Evolutionary conservation across 306 rosid genomes (phyloP), one percentile per base, ranked within the genome.

Genomic region (Cicer arietinum): DNA sequence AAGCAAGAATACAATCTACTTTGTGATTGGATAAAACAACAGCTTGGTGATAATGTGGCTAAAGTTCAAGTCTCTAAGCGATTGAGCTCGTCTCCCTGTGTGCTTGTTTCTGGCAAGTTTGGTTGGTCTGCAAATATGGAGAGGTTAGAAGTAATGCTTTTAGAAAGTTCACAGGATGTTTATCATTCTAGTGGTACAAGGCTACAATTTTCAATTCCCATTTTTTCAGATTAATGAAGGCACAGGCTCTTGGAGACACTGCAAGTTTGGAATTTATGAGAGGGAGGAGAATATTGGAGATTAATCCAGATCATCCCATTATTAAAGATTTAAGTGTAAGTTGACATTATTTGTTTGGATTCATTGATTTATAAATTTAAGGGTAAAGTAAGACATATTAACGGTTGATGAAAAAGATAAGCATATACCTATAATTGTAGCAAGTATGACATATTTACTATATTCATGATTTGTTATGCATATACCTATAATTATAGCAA

Each of bases 101-200:
- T 95, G 83, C 98, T 95, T 80, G 99, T 95, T 60, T 95, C 98
- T 47, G 99, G 99, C 50, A 95, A 95, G 89, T 95, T 95, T 85
- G 98, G 98, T 56, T 95, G 99, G 99, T 95, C 99, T 18, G 99
- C 99, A 44, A 95, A 92, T 74, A 95, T 95, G 99, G 99, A 95
- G 83, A 95, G 99, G 98, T 95, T 20, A 18, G 87, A 67, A 68
- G 48, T 64, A 30, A 30, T 37, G 70, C 46, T 48, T 39, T 17
- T 45, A 6, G 25, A 1, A 22, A 2, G 40, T 18, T 41, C 30
- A 35, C 18, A 35, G 12, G 41, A 52, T 5, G 30, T 73, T 61
- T 37, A 71, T 79, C 44, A 18, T 35, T 16, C 73, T 45, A 11
- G 1, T 46, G 58, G 42, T 56, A 5, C 2, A 14, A 39, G 51